Evolutionary conservation across 1,284 basidiomycete species (phyloP).

Genomic region (Taiwanofungus camphoratus): DNA sequence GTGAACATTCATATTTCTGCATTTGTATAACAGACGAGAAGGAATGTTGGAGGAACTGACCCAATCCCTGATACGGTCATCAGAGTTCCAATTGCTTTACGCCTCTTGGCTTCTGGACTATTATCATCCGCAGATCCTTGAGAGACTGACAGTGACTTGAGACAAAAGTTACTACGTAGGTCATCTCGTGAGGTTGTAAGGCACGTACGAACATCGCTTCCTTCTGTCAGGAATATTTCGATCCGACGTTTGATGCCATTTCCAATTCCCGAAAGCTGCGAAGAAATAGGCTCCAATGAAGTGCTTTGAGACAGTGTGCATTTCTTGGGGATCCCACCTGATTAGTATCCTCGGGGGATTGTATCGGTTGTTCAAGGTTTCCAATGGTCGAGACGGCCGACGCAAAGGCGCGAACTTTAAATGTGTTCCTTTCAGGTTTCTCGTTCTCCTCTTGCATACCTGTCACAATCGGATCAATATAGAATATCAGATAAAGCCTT

Average conservation of each 20-base stretch:
- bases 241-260: slow-evolving; percentile 34
- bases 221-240: slow-evolving; percentile 28
- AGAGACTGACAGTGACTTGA: background rate
- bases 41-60: slow-evolving; percentile 12
- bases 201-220: slow-evolving; percentile 32
- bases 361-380: slow-evolving; percentile 34
- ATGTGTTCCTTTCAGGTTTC: slow-evolving; percentile 31
- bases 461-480: slow-evolving; percentile 14
- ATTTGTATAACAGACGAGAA: background rate
- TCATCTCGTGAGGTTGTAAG: slow-evolving; percentile 4
- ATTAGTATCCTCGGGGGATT: slow-evolving; percentile 22
- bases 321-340: background rate
- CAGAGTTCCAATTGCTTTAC: slow-evolving; percentile 14
- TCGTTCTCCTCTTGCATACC: slow-evolving; percentile 37
- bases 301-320: background rate
- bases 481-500: background rate
- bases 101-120: slow-evolving; percentile 17
- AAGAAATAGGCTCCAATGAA: background rate
- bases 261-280: slow-evolving; percentile 37
- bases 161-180: slow-evolving; percentile 9
- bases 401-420: slow-evolving; percentile 40
- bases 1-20: background rate
- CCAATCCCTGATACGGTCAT: slow-evolving; percentile 28
- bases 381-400: slow-evolving; percentile 38
- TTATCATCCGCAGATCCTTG: slow-evolving; percentile 4